Conservation (phyloP, 345 rosid genomes). For the Populus ilicifolia region DNA sequence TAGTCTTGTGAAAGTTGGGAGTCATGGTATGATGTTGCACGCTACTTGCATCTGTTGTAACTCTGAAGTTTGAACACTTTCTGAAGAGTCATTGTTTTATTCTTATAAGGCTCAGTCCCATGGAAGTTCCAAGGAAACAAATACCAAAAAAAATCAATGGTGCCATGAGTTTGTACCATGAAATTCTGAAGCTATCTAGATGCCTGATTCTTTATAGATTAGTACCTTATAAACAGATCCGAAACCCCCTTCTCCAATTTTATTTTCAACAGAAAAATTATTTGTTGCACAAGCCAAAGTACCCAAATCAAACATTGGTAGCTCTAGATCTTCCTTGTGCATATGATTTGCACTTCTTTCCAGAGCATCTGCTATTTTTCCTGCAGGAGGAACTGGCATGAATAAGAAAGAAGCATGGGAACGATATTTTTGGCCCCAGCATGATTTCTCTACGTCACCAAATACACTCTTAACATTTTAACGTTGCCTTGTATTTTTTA, state of each 20-base stretch:
- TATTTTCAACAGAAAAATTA: neutral
- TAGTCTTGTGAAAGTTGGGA: too few species aligned
- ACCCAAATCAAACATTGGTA: neutral
- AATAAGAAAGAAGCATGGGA: too few species aligned
- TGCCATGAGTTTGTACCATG: neutral
- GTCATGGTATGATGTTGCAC: neutral
- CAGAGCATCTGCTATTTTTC: neutral
- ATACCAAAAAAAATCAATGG: too few species aligned
- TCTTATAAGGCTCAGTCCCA: neutral
- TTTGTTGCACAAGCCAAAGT: neutral
- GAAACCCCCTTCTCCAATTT: slow-evolving; percentile 11
- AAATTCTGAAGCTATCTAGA: neutral
- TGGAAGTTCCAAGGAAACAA: too few species aligned
- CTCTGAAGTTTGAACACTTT: too few species aligned
- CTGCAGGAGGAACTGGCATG: neutral
- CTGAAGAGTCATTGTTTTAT: neutral
- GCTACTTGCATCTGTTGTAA: neutral
- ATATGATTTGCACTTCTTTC: neutral
- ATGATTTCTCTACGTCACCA: too few species aligned
- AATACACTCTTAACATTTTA: too few species aligned
- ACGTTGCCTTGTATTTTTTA: too few species aligned
- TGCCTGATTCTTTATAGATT: neutral
- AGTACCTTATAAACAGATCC: slow-evolving; percentile 17
- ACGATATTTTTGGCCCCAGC: too few species aligned
- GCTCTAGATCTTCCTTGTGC: neutral